Base-by-base conservation (phyloP, 1,284 basidiomycete genomes). In the Schizophyllum commune region DNA sequence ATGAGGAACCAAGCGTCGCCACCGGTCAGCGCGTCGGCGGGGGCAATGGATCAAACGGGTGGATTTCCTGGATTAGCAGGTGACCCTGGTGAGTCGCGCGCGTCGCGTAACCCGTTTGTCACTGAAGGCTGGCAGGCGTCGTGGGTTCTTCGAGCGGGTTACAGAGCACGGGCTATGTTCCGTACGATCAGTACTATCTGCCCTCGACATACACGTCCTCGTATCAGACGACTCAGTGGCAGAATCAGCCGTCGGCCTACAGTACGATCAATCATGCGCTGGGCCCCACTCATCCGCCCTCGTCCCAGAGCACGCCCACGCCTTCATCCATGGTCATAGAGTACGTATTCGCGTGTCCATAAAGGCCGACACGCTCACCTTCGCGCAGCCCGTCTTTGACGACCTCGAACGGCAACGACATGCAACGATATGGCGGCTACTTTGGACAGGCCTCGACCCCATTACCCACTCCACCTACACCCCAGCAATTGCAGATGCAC, bases 291-390 rank as follows among this genome's bases (percentile, higher is more conserved):
- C 66, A 68, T 52, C 27, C 61, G 13, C 65, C 63, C 55, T 56
- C 66, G 32, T 56, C 64, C 32, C 68, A 66, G 47, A 56, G 57
- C 22, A 64, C 67, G 47, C 52, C 62, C 13, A 57, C 64, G 15
- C 53, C 61, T n/a, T 62, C 66, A 19, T 61, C 69, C 32, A 72
- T 78, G 70, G 69, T 75, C 59, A 78, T 79, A 64, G 78, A 79
- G 78, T 79, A 69, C 17, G 77, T 73, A n/a, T 54, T 13, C 39
- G 9, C 39, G 17, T 17, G 9, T 47, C 17, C 8, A 13, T 47
- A 17, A 47, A 2, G 4, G 39, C 39, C 17, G 39, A 47, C 39
- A 9, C 9, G 27, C 27, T 27, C 5, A 47, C 39, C 39, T 8
- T 47, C 39, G 27, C 27, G 21, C 72, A 80, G 70, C 58, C 75